Evolutionary conservation across 352 stramenopile species (phyloP), one percentile per base, ranked within the genome.

Genomic region (Phytophthora constricta): DNA sequence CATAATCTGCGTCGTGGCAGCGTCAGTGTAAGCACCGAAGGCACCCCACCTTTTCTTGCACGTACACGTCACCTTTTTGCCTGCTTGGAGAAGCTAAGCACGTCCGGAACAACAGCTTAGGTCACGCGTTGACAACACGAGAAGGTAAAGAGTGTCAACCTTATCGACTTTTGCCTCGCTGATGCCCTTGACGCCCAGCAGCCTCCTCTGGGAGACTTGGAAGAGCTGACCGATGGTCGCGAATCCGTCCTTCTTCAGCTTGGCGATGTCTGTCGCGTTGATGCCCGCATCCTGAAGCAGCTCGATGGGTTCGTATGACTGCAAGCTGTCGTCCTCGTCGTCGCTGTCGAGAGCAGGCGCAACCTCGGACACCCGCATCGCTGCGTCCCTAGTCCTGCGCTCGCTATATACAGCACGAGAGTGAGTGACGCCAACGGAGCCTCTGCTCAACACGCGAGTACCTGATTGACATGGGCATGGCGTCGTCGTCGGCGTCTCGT

Each of bases 101-200:
- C 22, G 25, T 47, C 31, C 31, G 13, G 13, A 37, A 7, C 4
- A 39, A 3, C 42, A 56, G 10, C 16, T 2, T 13, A 61, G 7
- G 28, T 68, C 28, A 68, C 19, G 23, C 2, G 10, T 39, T 49
- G 11, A 13, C 42, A 3, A 37, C 27, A n/a, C 14, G 26, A 2
- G 25, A 13, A 16, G 43, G 37, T 42, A 28, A 55, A 25, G 25
- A 54, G 19, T 1, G 13, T 16, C 43, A 20, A 92, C 74, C 76
- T 97, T 97, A 51, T 91, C 87, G 11, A 91, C 67, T 66, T 96
- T 97, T 3, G 87, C 88, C 76, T 97, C 91, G 53, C 80, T 96
- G 50, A 97, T 91, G 14, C 91, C 91, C 51, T 96, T 97, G 31
- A 97, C 86, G 11, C 71, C 69, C 14, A 96, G 59, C 28, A 97